Base-by-base conservation (phyloP, 306 rosid species). In the Sechiopsis laciniata region DNA sequence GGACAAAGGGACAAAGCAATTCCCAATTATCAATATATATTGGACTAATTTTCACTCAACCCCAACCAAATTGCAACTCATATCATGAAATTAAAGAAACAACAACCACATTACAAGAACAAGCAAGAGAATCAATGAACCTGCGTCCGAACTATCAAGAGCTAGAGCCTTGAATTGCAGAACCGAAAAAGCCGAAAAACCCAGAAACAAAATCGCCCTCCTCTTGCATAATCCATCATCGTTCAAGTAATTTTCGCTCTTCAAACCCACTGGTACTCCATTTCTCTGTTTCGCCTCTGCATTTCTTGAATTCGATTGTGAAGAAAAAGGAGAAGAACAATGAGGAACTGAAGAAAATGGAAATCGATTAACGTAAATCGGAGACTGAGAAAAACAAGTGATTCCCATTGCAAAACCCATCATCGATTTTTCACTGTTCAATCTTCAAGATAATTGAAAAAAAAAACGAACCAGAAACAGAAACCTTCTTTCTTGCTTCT, bases 181-280 rank as follows among this genome's bases (percentile, higher is more conserved):
- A 26, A 89, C 72, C 0, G 99, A 97, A 79, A 91, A 83, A 80
- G 86, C 76, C 6, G 91, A 75, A 59, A 90, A 59, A 24, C 92
- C 90, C 80, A 89, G 82, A 37, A 87, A 78, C 19, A 94, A 14
- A 82, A 86, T 51, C 9, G 85, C 78, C 83, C 95, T 89, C 62
- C 88, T 80, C 73, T 74, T 81, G 82, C 83, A 73, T 42, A 73
- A 78, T 40, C 26, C 72, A 42, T 32, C 57, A 2, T 80, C 76
- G 42, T 72, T 55, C 29, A 78, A 78, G 53, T 81, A 83, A 1
- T 77, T 77, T 56, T 73, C 80, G 61, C 65, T 62, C 78, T 73
- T 21, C 67, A 72, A 74, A 37, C 85, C 81, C 86, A 77, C 72
- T 10, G 84, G 74, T 17, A 70, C 70, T 35, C 68, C 59, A 46